Evolutionary conservation across 352 stramenopile genomes (phyloP).

Genomic region (Globisporangium heterothallicum): DNA sequence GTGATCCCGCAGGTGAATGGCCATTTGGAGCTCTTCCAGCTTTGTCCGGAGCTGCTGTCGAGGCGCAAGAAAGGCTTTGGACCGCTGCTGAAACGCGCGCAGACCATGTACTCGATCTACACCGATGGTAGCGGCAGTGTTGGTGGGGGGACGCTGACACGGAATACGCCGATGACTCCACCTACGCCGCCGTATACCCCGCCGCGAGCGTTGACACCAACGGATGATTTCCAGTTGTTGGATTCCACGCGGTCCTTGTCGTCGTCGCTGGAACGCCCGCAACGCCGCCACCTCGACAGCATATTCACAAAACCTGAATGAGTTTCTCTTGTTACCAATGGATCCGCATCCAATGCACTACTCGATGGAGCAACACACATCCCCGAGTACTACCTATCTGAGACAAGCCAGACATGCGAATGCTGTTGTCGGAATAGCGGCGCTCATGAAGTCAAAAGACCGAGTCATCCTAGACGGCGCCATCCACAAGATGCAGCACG

Average conservation of each 20-base stretch:
- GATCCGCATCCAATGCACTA: no score
- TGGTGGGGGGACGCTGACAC: neutral
- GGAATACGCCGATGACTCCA: neutral
- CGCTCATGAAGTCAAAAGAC: no score
- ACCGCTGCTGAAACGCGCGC: constrained; percentile 12
- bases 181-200: neutral
- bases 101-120: constrained; percentile 12
- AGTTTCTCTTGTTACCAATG: no score
- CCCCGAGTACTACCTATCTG: no score
- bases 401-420: no score
- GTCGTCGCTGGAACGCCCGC: no score
- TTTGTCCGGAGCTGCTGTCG: constrained; percentile 21
- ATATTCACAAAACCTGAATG: neutral
- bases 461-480: no score
- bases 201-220: neutral
- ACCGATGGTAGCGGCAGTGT: neutral
- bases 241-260: neutral
- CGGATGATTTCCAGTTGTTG: neutral
- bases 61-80: constrained; percentile 17
- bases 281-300: neutral
- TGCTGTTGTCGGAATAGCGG: no score
- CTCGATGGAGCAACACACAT: no score
- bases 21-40: constrained; percentile 38
- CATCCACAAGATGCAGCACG: no score
- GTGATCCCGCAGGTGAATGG: constrained; percentile 34